These are phyloP conservation scores for Sideroxylon spinosum DNA, from an alignment of 179 eudicot species.

Conservation along the genomic window DNA sequence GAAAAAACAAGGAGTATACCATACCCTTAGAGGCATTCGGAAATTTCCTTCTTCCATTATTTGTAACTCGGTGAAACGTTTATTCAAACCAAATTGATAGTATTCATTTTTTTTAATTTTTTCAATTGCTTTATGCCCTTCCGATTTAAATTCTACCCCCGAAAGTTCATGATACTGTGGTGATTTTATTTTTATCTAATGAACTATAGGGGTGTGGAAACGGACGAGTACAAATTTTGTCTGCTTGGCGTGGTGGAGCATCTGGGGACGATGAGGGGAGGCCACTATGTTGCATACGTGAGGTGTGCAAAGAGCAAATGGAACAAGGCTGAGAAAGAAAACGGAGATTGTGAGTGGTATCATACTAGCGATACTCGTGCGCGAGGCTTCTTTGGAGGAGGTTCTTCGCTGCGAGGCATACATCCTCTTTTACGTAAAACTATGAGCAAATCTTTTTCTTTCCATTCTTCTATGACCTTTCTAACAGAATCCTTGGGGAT, in stretches of 20 bases:
- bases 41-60: too few species aligned
- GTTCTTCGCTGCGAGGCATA: constrained; percentile 75
- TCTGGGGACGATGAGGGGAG: constrained; percentile 70
- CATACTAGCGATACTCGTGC: constrained; percentile 68
- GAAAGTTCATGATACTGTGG: too few species aligned
- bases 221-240: constrained; percentile 40
- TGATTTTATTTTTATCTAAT: too few species aligned
- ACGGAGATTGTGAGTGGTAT: constrained; percentile 53
- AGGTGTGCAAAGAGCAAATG: constrained; percentile 25
- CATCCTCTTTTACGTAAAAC: constrained; percentile 64
- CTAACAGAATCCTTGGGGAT: constrained; percentile 1
- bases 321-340: constrained; percentile 25
- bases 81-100: too few species aligned
- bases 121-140: too few species aligned
- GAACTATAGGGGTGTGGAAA: constrained; percentile 42
- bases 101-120: too few species aligned
- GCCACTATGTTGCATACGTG: constrained; percentile 69
- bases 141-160: too few species aligned
- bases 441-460: constrained; percentile 12
- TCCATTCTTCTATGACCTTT: neutral
- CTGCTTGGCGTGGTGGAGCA: constrained; percentile 86
- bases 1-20: too few species aligned
- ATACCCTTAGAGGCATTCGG: too few species aligned
- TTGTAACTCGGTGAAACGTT: too few species aligned
- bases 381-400: constrained; percentile 56